Conservation (phyloP, 2,329 filamentous ascomycete genomes). For the Magnaporthiopsis incrustans region DNA sequence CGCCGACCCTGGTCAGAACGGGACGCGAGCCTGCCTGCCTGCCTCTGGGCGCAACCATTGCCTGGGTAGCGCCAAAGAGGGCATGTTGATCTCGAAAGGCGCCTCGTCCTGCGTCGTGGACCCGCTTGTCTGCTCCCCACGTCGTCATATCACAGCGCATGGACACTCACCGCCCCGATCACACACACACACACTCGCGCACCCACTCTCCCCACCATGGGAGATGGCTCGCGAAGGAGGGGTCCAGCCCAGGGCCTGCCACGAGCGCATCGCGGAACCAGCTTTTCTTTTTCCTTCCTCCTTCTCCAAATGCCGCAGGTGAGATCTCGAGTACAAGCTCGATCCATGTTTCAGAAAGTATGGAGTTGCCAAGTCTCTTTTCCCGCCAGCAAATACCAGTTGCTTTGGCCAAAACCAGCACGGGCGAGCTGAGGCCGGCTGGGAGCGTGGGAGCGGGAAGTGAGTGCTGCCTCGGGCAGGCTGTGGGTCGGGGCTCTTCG, state of each 20-base stretch:
- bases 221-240: neutral
- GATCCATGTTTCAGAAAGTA: neutral
- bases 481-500: neutral
- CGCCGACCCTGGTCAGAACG: neutral
- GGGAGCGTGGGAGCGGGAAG: too few relatives aligned
- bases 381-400: neutral
- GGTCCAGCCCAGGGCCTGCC: neutral
- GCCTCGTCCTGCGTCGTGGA: neutral
- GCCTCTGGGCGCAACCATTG: neutral
- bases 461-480: neutral
- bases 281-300: neutral
- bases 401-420: neutral
- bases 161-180: neutral
- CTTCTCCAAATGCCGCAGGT: neutral
- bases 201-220: neutral
- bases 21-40: neutral
- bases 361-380: neutral
- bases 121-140: neutral
- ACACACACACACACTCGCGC: neutral
- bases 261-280: neutral
- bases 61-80: neutral
- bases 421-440: neutral
- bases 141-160: neutral
- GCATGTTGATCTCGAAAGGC: neutral
- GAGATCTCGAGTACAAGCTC: neutral